Evolutionary conservation across 2,329 filamentous ascomycete genomes (phyloP), one percentile per base, ranked within the genome.

Genomic region (Cladophialophora bantiana): DNA sequence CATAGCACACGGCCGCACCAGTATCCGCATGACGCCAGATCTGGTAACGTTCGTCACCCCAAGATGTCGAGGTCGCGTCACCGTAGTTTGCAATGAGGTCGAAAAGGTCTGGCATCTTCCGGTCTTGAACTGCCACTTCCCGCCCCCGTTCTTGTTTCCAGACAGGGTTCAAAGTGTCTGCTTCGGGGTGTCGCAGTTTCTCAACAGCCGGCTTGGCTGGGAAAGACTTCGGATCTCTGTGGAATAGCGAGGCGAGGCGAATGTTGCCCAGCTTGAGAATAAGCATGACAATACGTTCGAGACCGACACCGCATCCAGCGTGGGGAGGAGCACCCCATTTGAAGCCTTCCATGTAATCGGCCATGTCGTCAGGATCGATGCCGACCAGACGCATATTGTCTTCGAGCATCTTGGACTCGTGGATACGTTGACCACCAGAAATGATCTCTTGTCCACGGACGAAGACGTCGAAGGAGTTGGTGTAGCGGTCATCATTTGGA

Each of bases 391-490:
- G 84, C 90, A 97, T 93, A 75, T 90, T 91, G 73, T 90, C 85
- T 53, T 89, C 85, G n/a, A 97, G 83, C 75, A 91, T 85, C 4
- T 84, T 80, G 0, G 91, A 86, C 68, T 95, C 89, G 77, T 97
- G 91, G 70, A 97, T 96, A 86, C 94, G 93, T 78, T 97, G 94
- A 7, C 94, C 94, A 73, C 94, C 94, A 0, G 92, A 94, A 54
- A 94, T 89, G 65, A 97, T 95, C 77, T 97, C 94, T 75, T 97
- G 94, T 0, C 94, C 94, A 35, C 94, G 90, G 52, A 97, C 86
- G 80, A 97, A 97, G 65, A 97, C 96, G 77, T 97, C 94, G 74
- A 97, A 97, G 0, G 94, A 96, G 77, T 96, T 96, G 59, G 94
- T 97, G 77, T 89, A 88, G 38, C 85, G 83, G 12, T 86, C 83